Base-by-base conservation (phyloP, 345 rosid species). In the Melastoma malabathricum region DNA sequence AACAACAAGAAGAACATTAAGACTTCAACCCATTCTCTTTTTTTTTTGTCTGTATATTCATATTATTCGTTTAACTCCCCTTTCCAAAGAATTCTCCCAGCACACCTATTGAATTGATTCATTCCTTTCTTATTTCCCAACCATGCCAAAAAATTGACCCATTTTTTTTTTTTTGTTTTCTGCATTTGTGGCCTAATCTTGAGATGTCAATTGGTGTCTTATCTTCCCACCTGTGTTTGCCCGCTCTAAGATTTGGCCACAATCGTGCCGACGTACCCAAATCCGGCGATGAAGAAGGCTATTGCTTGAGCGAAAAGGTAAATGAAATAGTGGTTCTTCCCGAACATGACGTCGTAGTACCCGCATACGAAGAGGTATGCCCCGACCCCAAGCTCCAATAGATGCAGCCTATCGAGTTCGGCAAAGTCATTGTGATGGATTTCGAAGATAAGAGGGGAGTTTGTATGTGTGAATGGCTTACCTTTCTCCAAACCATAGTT, bases 221-320 rank as follows among this genome's bases (percentile, higher is more conserved):
- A 34, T 34, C 9, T 12, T 34, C 41, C 41, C 41, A 6, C 41
- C 12, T 12, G 41, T 34, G 12, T 8, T 34, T 43, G 18, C 10
- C 3, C 43, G 34, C 43, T 13, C 64, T 66, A 77, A 9, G 75
- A 59, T 50, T 58, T 61, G 39, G 82, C 72, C 38, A 77, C 72
- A 9, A 75, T 18, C 29, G 87, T 89, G 67, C 97, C 97, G 29
- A 79, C 55, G 22, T 69, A 79, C 47, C 95, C 94, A 2, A 83
- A 77, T 47, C 97, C 90, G 49, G 78, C 61, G 58, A 89, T 59
- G 73, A 83, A 79, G 73, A 83, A 89, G 58, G 95, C 95, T 0
- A 75, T 60, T 59, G 97, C 87, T 72, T 89, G 97, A 10, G 68
- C 69, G 29, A 44, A 85, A 29, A 86, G 86, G 62, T 77, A 89